These are phyloP conservation scores for Stachybotrys elegans DNA, from an alignment of 2,329 filamentous ascomycete species.

Conservation along the genomic window DNA sequence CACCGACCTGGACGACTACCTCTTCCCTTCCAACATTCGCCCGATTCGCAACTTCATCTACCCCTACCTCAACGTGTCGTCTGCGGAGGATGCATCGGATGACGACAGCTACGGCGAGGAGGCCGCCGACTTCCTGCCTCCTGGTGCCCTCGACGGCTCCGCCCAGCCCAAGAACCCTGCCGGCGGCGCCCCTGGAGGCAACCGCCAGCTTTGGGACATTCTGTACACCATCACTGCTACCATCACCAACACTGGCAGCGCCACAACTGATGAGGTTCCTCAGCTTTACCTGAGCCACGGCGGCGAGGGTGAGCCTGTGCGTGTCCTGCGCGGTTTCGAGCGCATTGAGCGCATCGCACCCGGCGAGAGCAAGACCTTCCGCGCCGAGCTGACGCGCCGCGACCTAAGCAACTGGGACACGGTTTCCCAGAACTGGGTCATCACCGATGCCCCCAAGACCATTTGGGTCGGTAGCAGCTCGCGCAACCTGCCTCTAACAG, in stretches of 20 bases:
- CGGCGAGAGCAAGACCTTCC: slow-evolving; percentile 63
- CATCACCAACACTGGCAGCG: slow-evolving; percentile 65
- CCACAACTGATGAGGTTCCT: slow-evolving; percentile 64
- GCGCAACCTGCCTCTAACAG: slow-evolving; percentile 43
- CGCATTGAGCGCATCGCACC: slow-evolving; percentile 63
- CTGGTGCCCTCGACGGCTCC: slow-evolving; percentile 47
- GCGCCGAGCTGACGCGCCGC: slow-evolving; percentile 64
- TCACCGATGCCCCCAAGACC: slow-evolving; percentile 46
- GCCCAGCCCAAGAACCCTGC: slow-evolving; percentile 51
- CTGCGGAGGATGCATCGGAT: slow-evolving; percentile 45
- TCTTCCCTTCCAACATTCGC: slow-evolving; percentile 57
- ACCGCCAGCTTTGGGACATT: slow-evolving; percentile 61
- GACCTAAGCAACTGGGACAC: slow-evolving; percentile 88
- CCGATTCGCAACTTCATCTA: slow-evolving; percentile 57
- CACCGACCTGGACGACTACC: slow-evolving; percentile 58
- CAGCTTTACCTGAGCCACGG: slow-evolving; percentile 81
- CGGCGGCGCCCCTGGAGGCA: slow-evolving; percentile 55
- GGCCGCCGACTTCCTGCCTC: slow-evolving; percentile 55
- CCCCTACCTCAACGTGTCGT: slow-evolving; percentile 65
- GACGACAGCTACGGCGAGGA: slow-evolving; percentile 57
- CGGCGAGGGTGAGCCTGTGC: slow-evolving; percentile 63
- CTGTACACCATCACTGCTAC: slow-evolving; percentile 63
- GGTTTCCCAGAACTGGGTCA: slow-evolving; percentile 75
- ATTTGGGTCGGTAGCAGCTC: slow-evolving; percentile 52
- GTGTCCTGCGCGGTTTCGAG: slow-evolving; percentile 75